Base-by-base conservation (phyloP, 352 stramenopile species). In the Globisporangium yorkense region DNA sequence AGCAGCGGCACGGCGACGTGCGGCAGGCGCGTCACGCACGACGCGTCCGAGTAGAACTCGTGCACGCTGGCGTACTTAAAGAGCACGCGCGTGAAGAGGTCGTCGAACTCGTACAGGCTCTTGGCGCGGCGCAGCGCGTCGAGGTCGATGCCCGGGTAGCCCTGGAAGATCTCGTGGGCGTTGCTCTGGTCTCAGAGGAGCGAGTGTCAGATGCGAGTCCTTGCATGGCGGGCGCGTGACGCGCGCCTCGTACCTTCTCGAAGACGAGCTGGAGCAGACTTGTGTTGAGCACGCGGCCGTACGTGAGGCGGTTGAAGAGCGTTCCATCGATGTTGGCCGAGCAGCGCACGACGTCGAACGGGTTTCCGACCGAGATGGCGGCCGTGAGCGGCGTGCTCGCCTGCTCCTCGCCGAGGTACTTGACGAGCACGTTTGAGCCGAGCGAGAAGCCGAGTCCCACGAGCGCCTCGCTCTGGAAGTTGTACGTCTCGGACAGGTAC, bases 341-440 rank as follows among this genome's bases (percentile, higher is more conserved):
- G 51, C 71, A 85, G 10, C 64, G 75, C 16, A 67, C 56, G 51
- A 91, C 71, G 53, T 88, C 70, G 57, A 85, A 91, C 21, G 80
- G 80, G 50, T 91, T 91, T 16, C 78, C 78, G 20, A 89, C 74
- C 10, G 77, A 86, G 39, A 91, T 72, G 44, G 62, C 77, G 2
- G 72, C 78, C 0, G 72, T 77, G 12, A 88, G 55, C 52, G 51
- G 51, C 35, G 60, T 55, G 3, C 66, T 53, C 6, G 72, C 52
- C 3, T 76, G 61, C 43, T 87, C 67, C 57, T 91, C 80, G 1
- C 78, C 80, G 1, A 91, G 55, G 59, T 85, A 91, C 65, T 91
- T 91, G 50, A 86, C 73, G 48, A 91, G 54, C 29, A 91, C 75
- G 51, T 91, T 89, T 6, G 76, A 80, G 10, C 78, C 80, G 66